Evolutionary conservation across 2,329 filamentous ascomycete genomes (phyloP).

Genomic region (Cercospora berteroae): DNA sequence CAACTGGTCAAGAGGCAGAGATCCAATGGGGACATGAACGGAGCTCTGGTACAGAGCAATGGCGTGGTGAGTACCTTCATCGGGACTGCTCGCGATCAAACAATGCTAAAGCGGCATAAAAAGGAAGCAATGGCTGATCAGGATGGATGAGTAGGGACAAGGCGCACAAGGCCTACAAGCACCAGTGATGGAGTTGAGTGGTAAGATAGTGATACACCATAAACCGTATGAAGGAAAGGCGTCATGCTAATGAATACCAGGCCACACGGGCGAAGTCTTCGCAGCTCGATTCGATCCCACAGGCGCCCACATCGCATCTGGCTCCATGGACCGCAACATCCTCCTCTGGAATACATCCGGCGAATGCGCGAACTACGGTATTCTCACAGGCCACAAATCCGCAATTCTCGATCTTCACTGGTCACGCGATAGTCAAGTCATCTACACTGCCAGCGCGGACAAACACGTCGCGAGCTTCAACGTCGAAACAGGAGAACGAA

Average conservation of each 20-base stretch:
- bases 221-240: background rate
- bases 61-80: conserved; percentile 55
- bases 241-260: conserved; percentile 36
- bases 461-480: conserved; percentile 95
- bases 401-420: conserved; percentile 91
- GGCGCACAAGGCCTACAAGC: conserved; percentile 82
- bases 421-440: conserved; percentile 87
- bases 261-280: conserved; percentile 80
- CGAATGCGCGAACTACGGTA: conserved; percentile 90
- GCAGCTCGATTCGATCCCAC: conserved; percentile 84
- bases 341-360: conserved; percentile 94
- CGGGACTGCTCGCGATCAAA: conserved; percentile 37
- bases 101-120: conserved; percentile 27
- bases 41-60: conserved; percentile 58
- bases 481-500: conserved; percentile 82
- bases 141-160: conserved; percentile 56
- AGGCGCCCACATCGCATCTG: conserved; percentile 86
- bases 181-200: conserved; percentile 89
- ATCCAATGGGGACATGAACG: conserved; percentile 56
- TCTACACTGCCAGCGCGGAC: conserved; percentile 92
- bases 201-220: conserved; percentile 42
- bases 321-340: conserved; percentile 91
- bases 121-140: conserved; percentile 30
- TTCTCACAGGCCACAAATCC: conserved; percentile 83
- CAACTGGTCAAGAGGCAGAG: conserved; percentile 91